Base-by-base conservation (phyloP, 2,329 filamentous ascomycete species). In the Calonectria henricotiae region DNA sequence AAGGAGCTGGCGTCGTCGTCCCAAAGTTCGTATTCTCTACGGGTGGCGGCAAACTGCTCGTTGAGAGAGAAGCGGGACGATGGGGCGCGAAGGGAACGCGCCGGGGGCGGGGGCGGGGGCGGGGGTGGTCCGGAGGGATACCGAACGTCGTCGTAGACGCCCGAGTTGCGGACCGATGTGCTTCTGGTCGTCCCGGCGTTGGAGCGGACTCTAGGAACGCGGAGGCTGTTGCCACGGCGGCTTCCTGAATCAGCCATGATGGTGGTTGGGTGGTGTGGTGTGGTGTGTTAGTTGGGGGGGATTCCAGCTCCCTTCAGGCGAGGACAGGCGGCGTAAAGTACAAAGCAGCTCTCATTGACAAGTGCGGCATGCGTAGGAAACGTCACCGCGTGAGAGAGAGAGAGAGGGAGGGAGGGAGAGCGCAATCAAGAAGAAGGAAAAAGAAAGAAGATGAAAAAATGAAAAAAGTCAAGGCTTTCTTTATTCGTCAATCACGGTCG, bases 1-100 rank as follows among this genome's bases (percentile, higher is more conserved):
- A 86, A 77, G 20, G 85, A 86, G 46, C 84, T 85, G 23, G 79
- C 82, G 71, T 87, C 86, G 73, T 87, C 86, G 66, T 85, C 85
- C 73, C 81, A 85, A 62, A 87, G 85, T 58, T 86, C 85, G 61
- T 83, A 84, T 69, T 87, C 85, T 58, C 80, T 81, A 37, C 84
- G 79, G 6, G 86, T 87, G 41, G 84, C 78, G 23, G 86, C 85
- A 68, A 87, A 87, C 66, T 87, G 85, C 51, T 86, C 84, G 54
- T 82, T 83, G 55, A 87, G 79, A 3, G 86, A 87, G 77, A 83
- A 85, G 54, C 85, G 83, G 30, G 85, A 86, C 13, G 80, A 79
- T n/a, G 78, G 78, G 35, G 82, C 80, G 32, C 82, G 80, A 49
- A 83, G 75, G 20, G 71, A 71, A 39, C 78, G 79, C n/a, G 60